Evolutionary conservation across 768 basidiomycete species (phyloP), one percentile per base, ranked within the genome.

Genomic region (Termitomyces titanicus): DNA sequence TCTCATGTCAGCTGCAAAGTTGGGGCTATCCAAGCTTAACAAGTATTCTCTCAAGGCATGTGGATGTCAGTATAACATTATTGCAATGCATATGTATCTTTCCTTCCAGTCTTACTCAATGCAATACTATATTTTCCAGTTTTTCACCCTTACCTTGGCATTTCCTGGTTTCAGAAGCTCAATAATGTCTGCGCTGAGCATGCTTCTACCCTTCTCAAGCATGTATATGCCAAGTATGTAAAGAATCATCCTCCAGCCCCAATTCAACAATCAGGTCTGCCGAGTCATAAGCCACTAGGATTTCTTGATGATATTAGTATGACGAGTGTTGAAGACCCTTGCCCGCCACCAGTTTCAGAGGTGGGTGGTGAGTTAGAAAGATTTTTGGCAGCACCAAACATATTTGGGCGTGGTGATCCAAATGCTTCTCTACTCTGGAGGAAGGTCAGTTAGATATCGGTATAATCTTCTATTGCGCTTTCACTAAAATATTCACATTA

Each of bases 71-170:
- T 68, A 52, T 49, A 63, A 66, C 34, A 57, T 62, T 8, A 48
- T 74, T 38, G 68, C 60, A 37, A 72, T 68, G 4, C 43, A 68
- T 73, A 62, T 17, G 64, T 64, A 33, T 33, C 31, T 33, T 37
- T 27, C 27, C 44, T 35, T 38, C 45, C 40, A 34, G 11, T 38
- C 17, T 51, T 20, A 34, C n/a, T n/a, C n/a, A n/a, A n/a, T n/a
- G n/a, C n/a, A n/a, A 45, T 50, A 44, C 43, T 24, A 40, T 40
- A 37, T 51, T 24, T 47, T 39, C 11, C 51, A 68, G 68, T 68
- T 13, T 61, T 66, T 27, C 67, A 70, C 59, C 67, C 70, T 15
- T 56, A 48, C 27, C 47, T 70, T 24, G 13, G 46, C n/a, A 48
- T 47, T 29, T 27, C 37, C 18, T 57, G 51, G 56, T 57, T 53